Base-by-base conservation (phyloP, 352 stramenopile genomes). In the Phytophthora agathidicida region DNA sequence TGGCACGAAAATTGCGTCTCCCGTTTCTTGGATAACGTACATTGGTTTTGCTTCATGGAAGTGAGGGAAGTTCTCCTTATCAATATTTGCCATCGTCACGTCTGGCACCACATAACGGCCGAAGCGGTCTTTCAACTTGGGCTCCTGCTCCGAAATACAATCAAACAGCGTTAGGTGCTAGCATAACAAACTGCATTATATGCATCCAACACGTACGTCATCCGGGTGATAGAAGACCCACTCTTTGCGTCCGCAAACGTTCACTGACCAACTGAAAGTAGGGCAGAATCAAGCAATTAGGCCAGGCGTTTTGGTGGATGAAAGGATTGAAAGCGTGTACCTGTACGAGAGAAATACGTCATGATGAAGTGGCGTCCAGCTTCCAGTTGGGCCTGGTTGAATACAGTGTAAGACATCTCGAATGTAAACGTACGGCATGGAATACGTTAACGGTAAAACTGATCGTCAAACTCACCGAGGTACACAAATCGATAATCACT, bases 401-500 rank as follows among this genome's bases (percentile, higher is more conserved):
- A 20, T 22, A 31, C 6, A 41, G 33, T 17, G n/a, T n/a, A n/a
- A n/a, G n/a, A n/a, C n/a, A 23, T 24, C 35, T 30, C 5, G n/a
- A 44, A 19, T 32, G 16, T 61, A 42, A 47, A n/a, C 35, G 14
- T 23, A 10, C 20, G 10, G 16, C 19, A 13, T 27, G 30, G 47
- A 19, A 22, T 28, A 11, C 31, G 22, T 19, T 22, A 44, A 17
- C 7, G 17, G n/a, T 31, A 45, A 17, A 20, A 5, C 33, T 24
- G 8, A 26, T 1, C 19, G 16, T 17, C 10, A 42, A 36, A 14
- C 53, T 53, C 17, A 89, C 86, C 97, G 27, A 98, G 89, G 65
- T 99, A 99, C 8, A 98, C 91, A 57, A 99, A 99, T 43, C 92
- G 88, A 74, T 98, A 99, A 68, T 98, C 93, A 41, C 91, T 87